These are phyloP conservation scores for Boletus rex-veris DNA, from an alignment of 768 basidiomycete species.

Conservation along the genomic window DNA sequence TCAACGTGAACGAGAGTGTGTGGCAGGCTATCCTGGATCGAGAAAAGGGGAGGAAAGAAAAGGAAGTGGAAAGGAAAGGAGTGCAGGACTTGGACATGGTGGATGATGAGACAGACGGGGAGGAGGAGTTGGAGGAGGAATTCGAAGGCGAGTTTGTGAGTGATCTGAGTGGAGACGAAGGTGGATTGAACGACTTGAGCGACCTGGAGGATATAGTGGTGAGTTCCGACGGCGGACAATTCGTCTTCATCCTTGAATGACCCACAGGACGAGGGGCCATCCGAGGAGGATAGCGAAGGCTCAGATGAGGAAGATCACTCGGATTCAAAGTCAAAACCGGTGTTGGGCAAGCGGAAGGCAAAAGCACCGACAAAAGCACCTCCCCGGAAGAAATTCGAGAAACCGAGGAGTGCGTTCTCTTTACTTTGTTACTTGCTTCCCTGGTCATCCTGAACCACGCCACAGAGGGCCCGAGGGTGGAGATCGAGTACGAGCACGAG, in stretches of 20 bases:
- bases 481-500: constrained; percentile 97
- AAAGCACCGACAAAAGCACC: constrained; percentile 39
- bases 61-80: constrained; percentile 39
- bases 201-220: constrained; percentile 68
- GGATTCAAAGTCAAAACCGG: constrained; percentile 39
- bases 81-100: constrained; percentile 38
- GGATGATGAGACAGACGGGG: constrained; percentile 55
- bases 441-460: constrained; percentile 11
- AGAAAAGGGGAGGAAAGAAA: constrained; percentile 52
- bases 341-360: constrained; percentile 70
- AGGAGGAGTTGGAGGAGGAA: constrained; percentile 50
- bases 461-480: constrained; percentile 74
- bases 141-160: constrained; percentile 57
- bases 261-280: constrained; percentile 31
- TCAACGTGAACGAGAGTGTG: constrained; percentile 96
- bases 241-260: constrained; percentile 19
- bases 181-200: constrained; percentile 39
- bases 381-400: constrained; percentile 53
- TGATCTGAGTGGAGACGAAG: constrained; percentile 53
- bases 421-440: not conserved
- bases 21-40: constrained; percentile 91
- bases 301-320: constrained; percentile 38
- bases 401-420: constrained; percentile 55
- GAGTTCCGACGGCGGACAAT: constrained; percentile 25
- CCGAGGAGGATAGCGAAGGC: constrained; percentile 43